Evolutionary conservation across 257 asterid genomes (phyloP).

Genomic region (Cynanchum wilfordii): DNA sequence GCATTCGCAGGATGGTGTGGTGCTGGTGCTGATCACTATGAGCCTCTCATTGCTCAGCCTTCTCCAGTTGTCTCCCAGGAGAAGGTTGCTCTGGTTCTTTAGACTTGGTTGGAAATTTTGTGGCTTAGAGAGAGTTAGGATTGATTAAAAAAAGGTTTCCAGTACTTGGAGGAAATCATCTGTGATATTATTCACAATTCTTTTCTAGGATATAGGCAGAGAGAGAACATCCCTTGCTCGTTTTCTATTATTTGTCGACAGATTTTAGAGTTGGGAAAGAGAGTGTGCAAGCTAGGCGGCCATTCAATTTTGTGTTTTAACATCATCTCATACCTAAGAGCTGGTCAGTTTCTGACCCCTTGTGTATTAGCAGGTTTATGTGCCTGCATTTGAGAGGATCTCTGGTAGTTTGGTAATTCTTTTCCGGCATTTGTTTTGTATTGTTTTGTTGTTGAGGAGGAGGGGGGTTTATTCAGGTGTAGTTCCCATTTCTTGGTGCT

Average conservation of each 20-base stretch:
- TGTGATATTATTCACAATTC: constrained; percentile 24
- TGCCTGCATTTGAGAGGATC: constrained; percentile 21
- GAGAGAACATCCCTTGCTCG: constrained; percentile 12
- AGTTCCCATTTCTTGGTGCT: constrained; percentile 4
- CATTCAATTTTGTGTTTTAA: constrained; percentile 18
- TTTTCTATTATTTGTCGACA: constrained; percentile 27
- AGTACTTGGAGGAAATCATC: neutral
- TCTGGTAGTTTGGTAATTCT: constrained; percentile 25
- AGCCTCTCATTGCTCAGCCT: constrained; percentile 76
- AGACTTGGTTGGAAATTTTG: constrained; percentile 31
- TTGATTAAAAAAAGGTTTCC: neutral
- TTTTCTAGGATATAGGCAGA: constrained; percentile 22
- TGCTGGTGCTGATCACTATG: constrained; percentile 95
- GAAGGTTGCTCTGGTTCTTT: constrained; percentile 82
- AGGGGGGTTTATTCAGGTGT: constrained; percentile 1
- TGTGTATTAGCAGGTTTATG: constrained; percentile 3
- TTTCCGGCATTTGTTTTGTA: constrained; percentile 29
- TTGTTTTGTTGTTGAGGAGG: neutral
- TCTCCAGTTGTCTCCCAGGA: constrained; percentile 59
- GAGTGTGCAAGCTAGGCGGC: neutral
- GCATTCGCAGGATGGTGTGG: constrained; percentile 79
- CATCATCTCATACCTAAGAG: constrained; percentile 4
- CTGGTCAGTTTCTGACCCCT: constrained; percentile 1
- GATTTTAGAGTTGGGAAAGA: constrained; percentile 12
- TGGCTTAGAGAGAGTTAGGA: constrained; percentile 15